phyloP scores from a whole-genome alignment of 2,329 filamentous ascomycete genomes.

The Fusarium coffeatum region DNA sequence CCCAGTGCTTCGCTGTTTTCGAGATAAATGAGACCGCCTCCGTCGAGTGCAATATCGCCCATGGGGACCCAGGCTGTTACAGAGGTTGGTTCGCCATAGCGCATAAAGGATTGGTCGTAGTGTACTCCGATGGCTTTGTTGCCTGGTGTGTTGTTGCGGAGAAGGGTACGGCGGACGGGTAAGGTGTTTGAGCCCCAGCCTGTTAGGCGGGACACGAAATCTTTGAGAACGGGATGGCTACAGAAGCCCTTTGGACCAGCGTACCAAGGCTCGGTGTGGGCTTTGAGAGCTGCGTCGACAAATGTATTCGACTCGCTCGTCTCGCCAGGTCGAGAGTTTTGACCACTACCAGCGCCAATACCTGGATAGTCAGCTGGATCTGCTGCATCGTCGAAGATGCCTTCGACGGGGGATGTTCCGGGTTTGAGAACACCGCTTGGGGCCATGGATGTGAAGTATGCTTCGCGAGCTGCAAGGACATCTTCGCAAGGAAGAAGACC shows the following conservation, averaged over 20 bases:
- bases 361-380: constrained; percentile 42
- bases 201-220: constrained; percentile 63
- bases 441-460: constrained; percentile 65
- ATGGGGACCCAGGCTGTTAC: constrained; percentile 70
- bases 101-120: constrained; percentile 70
- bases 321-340: constrained; percentile 53
- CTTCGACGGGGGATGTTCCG: constrained; percentile 62
- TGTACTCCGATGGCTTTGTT: constrained; percentile 70
- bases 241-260: constrained; percentile 54
- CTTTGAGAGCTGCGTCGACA: constrained; percentile 59
- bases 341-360: constrained; percentile 61
- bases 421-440: constrained; percentile 68
- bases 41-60: constrained; percentile 64
- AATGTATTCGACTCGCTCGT: constrained; percentile 42
- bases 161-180: constrained; percentile 56
- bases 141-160: constrained; percentile 67
- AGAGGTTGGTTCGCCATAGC: constrained; percentile 65
- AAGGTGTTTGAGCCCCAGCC: constrained; percentile 63
- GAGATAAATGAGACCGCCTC: constrained; percentile 69
- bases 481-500: constrained; percentile 63
- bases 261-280: constrained; percentile 65
- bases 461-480: constrained; percentile 62
- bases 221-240: constrained; percentile 61
- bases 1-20: constrained; percentile 59
- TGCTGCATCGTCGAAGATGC: constrained; percentile 57